These are phyloP conservation scores for Coprinopsis marcescibilis DNA, from an alignment of 768 basidiomycete species.

Conservation along the genomic window DNA sequence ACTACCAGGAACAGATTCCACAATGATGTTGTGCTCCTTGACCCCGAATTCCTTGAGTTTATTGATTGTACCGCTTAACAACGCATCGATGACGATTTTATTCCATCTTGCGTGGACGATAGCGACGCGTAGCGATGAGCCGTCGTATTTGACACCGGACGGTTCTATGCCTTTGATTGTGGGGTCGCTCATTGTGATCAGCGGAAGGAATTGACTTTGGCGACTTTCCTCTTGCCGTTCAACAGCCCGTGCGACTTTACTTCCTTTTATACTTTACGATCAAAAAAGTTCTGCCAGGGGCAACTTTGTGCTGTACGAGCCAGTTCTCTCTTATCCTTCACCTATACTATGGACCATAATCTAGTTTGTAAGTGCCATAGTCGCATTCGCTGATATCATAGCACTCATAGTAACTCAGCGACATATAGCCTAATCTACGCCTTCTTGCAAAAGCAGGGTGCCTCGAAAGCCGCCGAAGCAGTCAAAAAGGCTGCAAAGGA, in stretches of 20 bases:
- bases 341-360: constrained; percentile 39
- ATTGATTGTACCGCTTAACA: constrained; percentile 70
- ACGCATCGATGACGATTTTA: constrained; percentile 75
- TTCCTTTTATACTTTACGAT: constrained; percentile 21
- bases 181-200: constrained; percentile 37
- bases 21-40: constrained; percentile 81
- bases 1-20: constrained; percentile 91
- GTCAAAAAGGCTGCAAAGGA: constrained; percentile 70
- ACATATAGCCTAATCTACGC: constrained; percentile 73
- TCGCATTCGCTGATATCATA: background rate
- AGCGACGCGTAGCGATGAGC: constrained; percentile 74
- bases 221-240: too few relatives aligned
- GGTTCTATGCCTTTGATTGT: constrained; percentile 76
- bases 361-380: constrained; percentile 41
- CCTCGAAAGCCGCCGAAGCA: constrained; percentile 66
- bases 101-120: constrained; percentile 99
- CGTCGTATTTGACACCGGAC: constrained; percentile 63
- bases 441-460: constrained; percentile 62
- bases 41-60: constrained; percentile 86
- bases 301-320: constrained; percentile 2
- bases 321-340: constrained; percentile 9
- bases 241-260: constrained; percentile 25
- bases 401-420: constrained; percentile 30
- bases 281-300: constrained; percentile 17
- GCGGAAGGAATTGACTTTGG: too few relatives aligned